phyloP scores from a whole-genome alignment of 208 protist species.

The Leishmania braziliensis region DNA sequence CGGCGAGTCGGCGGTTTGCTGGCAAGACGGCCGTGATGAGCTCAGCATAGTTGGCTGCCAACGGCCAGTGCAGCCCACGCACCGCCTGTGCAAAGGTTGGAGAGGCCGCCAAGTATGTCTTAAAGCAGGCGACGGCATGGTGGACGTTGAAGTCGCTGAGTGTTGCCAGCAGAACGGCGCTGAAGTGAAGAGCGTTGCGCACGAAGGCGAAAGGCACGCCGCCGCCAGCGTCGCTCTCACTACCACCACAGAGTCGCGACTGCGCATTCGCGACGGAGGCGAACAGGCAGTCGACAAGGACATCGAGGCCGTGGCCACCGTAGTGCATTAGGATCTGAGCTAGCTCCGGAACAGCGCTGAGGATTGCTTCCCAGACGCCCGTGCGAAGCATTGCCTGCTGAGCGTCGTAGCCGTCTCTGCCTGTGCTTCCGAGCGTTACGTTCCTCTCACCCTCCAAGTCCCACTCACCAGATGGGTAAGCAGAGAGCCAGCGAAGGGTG shows the following conservation, averaged over 20 bases:
- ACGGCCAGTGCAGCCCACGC: constrained; percentile 13
- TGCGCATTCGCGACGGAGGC: background rate
- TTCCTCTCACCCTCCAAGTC: background rate
- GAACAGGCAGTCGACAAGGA: constrained; percentile 20
- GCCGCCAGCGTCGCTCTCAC: constrained; percentile 1
- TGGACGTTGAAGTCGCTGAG: constrained; percentile 55
- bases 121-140: constrained; percentile 39
- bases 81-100: constrained; percentile 16
- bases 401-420: constrained; percentile 9
- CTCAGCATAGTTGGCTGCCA: constrained; percentile 21
- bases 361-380: constrained; percentile 45
- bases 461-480: background rate
- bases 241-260: background rate
- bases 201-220: background rate
- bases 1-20: constrained; percentile 13
- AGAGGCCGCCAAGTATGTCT: constrained; percentile 25
- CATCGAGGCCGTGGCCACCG: constrained; percentile 23
- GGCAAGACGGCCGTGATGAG: constrained; percentile 19
- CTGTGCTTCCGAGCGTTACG: background rate
- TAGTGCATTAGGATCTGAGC: constrained; percentile 24
- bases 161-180: constrained; percentile 43
- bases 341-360: constrained; percentile 37
- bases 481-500: constrained; percentile 21
- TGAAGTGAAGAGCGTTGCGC: constrained; percentile 35
- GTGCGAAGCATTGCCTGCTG: constrained; percentile 24